Conservation (phyloP, 345 rosid species). For the Balakata baccata region DNA sequence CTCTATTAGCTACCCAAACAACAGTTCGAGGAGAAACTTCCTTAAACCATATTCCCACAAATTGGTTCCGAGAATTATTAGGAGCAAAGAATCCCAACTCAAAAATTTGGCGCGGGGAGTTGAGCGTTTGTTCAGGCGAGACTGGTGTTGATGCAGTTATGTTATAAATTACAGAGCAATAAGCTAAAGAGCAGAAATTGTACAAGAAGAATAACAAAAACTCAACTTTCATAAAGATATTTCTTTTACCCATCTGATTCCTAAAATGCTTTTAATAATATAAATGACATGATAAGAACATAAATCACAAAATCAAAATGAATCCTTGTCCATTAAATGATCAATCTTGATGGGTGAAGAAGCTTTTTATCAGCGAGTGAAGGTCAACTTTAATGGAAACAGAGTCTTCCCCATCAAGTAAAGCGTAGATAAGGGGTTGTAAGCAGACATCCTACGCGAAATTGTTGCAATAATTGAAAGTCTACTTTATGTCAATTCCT, state of each 20-base stretch:
- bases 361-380: neutral
- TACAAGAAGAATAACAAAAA: neutral
- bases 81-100: constrained; percentile 15
- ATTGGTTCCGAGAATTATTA: neutral
- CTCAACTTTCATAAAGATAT: neutral
- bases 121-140: neutral
- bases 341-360: neutral
- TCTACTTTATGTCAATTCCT: no score
- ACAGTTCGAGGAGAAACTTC: constrained; percentile 5
- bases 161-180: constrained; percentile 3
- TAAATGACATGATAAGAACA: no score
- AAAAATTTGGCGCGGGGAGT: neutral
- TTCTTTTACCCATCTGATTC: constrained; percentile 2
- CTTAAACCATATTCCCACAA: constrained; percentile 12
- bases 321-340: neutral
- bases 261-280: neutral
- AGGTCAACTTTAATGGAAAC: neutral
- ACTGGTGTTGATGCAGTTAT: constrained; percentile 7
- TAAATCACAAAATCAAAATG: neutral
- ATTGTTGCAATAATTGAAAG: no score
- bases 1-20: constrained; percentile 16
- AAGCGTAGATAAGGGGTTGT: no score
- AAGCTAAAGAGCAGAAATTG: neutral
- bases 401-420: neutral
- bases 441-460: no score